Evolutionary conservation across 805 yeast genomes (phyloP).

Genomic region (Ogataea nonfermentans): DNA sequence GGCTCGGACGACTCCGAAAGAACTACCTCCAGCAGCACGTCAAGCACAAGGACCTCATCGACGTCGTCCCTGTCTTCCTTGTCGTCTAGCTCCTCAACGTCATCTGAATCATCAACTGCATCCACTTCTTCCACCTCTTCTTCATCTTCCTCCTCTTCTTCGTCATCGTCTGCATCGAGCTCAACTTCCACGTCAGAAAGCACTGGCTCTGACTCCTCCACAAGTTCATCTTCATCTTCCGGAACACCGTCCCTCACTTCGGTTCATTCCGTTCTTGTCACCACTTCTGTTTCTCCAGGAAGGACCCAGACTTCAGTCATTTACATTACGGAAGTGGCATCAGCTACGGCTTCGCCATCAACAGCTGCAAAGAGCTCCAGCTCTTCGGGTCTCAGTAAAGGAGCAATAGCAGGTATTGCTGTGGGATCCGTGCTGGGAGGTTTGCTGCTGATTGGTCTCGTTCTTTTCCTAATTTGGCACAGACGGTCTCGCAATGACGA

Average conservation of each 20-base stretch:
- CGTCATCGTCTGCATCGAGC: conserved; percentile 12
- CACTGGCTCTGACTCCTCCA: conserved; percentile 5
- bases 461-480: conserved; percentile 25
- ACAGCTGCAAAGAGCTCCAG: conserved; percentile 13
- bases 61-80: too few relatives aligned
- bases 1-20: neutral
- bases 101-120: conserved; percentile 19
- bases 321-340: conserved; percentile 26
- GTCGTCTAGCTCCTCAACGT: conserved; percentile 14
- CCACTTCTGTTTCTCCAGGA: conserved; percentile 26
- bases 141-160: conserved; percentile 9
- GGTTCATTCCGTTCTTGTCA: conserved; percentile 12
- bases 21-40: neutral
- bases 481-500: conserved; percentile 22
- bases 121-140: conserved; percentile 13
- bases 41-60: conserved; percentile 13
- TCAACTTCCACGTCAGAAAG: conserved; percentile 8
- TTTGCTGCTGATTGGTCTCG: conserved; percentile 12
- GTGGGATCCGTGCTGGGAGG: conserved; percentile 32
- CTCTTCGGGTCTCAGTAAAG: conserved; percentile 26
- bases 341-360: conserved; percentile 18
- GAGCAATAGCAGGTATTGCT: conserved; percentile 38
- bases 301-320: conserved; percentile 23
- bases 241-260: conserved; percentile 12
- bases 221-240: conserved; percentile 11